Percentiles rank a stretch among this genome's conserved stretches.
Evolutionary conservation across 1,284 basidiomycete genomes (phyloP).

Genomic region (Hemileia vastatrix): DNA sequence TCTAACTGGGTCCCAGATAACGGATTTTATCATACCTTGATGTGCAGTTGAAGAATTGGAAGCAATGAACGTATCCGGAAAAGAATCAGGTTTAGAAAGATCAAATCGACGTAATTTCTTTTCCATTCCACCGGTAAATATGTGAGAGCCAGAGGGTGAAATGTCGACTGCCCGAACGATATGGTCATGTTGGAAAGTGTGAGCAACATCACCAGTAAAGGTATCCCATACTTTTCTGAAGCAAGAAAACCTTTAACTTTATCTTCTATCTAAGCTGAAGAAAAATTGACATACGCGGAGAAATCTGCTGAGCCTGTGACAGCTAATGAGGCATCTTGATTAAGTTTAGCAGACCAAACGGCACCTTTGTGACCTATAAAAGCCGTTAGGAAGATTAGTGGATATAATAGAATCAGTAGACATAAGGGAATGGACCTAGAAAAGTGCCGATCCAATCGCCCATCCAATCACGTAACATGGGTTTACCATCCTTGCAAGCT

Average conservation of each 20-base stretch:
- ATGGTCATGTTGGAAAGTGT: conserved; percentile 94
- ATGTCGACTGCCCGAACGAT: conserved; percentile 92
- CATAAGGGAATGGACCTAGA: conserved; percentile 51
- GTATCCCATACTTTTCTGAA: conserved; percentile 94
- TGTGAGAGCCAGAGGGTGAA: conserved; percentile 56
- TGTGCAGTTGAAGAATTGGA: conserved; percentile 48
- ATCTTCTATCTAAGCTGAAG: neutral
- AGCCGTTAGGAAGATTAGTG: neutral
- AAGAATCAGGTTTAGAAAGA: conserved; percentile 51
- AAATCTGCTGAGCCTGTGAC: conserved; percentile 95
- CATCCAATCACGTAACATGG: conserved; percentile 40
- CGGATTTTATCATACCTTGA: conserved; percentile 80
- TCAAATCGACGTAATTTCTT: conserved; percentile 96
- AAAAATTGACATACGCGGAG: conserved; percentile 63
- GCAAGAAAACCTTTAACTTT: neutral
- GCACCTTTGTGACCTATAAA: conserved; percentile 80
- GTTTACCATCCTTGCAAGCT: conserved; percentile 22
- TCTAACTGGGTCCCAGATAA: conserved; percentile 81
- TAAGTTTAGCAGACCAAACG: conserved; percentile 93
- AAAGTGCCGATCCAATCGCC: conserved; percentile 99
- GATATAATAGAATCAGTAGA: neutral
- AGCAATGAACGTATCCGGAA: conserved; percentile 8
- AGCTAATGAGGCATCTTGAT: conserved; percentile 59
- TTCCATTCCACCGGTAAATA: conserved; percentile 90
- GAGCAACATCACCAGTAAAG: conserved; percentile 69